phyloP scores from a whole-genome alignment of 257 asterid genomes.

The Echites panduratus region DNA sequence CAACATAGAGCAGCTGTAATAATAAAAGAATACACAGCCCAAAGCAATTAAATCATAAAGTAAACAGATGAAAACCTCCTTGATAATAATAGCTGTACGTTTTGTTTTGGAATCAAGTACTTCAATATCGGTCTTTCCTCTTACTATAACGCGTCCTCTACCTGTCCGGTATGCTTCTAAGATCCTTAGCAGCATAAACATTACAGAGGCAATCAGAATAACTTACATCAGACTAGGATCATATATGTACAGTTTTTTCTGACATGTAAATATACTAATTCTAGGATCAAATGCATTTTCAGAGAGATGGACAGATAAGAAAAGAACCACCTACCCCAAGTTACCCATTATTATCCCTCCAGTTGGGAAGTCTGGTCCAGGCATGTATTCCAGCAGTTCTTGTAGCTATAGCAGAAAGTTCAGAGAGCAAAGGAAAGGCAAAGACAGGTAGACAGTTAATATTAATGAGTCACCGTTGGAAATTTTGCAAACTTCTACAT shows the following conservation, averaged over 20 bases:
- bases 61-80: slow-evolving; percentile 62
- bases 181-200: slow-evolving; percentile 44
- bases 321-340: slow-evolving; percentile 55
- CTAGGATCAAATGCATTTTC: background rate
- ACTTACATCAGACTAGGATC: background rate
- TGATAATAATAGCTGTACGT: slow-evolving; percentile 79
- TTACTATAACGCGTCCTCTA: slow-evolving; percentile 77
- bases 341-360: slow-evolving; percentile 98
- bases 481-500: background rate
- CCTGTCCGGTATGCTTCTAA: slow-evolving; percentile 96
- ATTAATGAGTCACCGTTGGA: background rate
- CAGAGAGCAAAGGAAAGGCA: background rate
- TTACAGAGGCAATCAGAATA: slow-evolving; percentile 3
- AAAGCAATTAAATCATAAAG: background rate
- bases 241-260: background rate
- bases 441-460: background rate
- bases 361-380: slow-evolving; percentile 99
- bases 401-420: slow-evolving; percentile 52
- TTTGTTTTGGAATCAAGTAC: slow-evolving; percentile 72
- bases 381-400: slow-evolving; percentile 96
- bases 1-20: background rate
- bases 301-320: slow-evolving; percentile 4
- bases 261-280: background rate
- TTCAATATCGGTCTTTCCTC: slow-evolving; percentile 98
- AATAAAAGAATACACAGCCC: background rate